Conservation (phyloP, 2,329 filamentous ascomycete genomes). For the Leptographium radiaticola region DNA sequence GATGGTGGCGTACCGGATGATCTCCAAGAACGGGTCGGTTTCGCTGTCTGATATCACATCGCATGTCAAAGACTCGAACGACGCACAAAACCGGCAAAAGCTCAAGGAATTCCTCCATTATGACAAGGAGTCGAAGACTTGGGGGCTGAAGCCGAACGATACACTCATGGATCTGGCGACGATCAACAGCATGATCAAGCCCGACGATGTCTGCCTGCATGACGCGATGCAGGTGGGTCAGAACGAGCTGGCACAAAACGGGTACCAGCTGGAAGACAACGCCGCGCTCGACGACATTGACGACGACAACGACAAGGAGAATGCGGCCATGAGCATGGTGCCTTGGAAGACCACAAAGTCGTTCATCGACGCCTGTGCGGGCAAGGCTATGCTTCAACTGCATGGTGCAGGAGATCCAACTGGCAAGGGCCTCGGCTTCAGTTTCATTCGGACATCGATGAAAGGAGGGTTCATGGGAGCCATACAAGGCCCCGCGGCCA, state of each 20-base stretch:
- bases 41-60: constrained; percentile 76
- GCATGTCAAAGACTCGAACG: constrained; percentile 84
- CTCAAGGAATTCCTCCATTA: constrained; percentile 94
- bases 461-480: constrained; percentile 90
- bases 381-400: constrained; percentile 92
- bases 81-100: constrained; percentile 92
- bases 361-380: constrained; percentile 83
- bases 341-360: constrained; percentile 97
- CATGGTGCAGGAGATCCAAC: constrained; percentile 93
- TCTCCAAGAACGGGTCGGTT: constrained; percentile 60
- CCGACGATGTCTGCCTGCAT: constrained; percentile 86
- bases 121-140: constrained; percentile 76
- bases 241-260: constrained; percentile 81
- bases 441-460: constrained; percentile 96
- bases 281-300: constrained; percentile 53
- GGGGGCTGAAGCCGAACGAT: constrained; percentile 65
- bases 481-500: constrained; percentile 50
- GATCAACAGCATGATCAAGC: constrained; percentile 80
- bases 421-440: constrained; percentile 85
- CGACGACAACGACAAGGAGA: constrained; percentile 53
- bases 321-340: constrained; percentile 75
- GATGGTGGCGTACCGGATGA: constrained; percentile 86
- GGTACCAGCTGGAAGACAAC: constrained; percentile 54
- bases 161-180: constrained; percentile 66
- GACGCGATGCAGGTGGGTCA: constrained; percentile 95